These are phyloP conservation scores for Penicillium paradoxum DNA, from an alignment of 495 filamentous ascomycete species.

Conservation along the genomic window DNA sequence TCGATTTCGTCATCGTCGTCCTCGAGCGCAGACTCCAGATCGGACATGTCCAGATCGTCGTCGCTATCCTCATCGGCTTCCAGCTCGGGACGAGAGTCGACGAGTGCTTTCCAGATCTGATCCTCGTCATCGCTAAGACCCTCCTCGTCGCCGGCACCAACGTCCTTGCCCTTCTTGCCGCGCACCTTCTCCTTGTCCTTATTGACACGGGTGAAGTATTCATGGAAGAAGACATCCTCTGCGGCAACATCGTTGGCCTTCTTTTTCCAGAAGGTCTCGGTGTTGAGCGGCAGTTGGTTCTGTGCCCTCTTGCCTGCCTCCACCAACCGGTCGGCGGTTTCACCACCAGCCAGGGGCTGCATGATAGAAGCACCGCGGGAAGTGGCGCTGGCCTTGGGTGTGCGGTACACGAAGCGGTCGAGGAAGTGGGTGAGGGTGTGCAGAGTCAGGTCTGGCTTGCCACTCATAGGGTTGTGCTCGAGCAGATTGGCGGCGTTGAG, in stretches of 20 bases:
- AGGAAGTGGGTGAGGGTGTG: constrained; percentile 93
- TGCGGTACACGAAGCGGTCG: constrained; percentile 93
- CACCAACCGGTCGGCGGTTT: constrained; percentile 60
- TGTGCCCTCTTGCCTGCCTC: constrained; percentile 47
- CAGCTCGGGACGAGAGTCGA: constrained; percentile 71
- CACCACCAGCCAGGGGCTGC: constrained; percentile 77
- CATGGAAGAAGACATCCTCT: constrained; percentile 97
- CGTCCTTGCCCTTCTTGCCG: constrained; percentile 51
- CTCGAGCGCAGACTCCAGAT: constrained; percentile 53
- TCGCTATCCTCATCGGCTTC: constrained; percentile 63
- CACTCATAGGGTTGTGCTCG: constrained; percentile 58
- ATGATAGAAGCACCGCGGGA: constrained; percentile 81
- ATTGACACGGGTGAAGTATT: constrained; percentile 80
- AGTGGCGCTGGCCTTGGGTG: constrained; percentile 63
- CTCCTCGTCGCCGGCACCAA: constrained; percentile 24
- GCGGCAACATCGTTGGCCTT: constrained; percentile 77
- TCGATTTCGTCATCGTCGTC: constrained; percentile 36
- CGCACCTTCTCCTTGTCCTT: constrained; percentile 58
- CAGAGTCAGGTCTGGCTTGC: constrained; percentile 80
- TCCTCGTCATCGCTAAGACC: constrained; percentile 47
- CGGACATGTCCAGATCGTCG: constrained; percentile 60
- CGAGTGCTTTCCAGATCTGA: constrained; percentile 92
- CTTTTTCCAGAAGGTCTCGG: constrained; percentile 86
- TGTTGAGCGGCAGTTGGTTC: constrained; percentile 59
- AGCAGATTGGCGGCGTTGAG: constrained; percentile 71